Percentiles rank a stretch among this genome's conserved stretches.
Conservation (phyloP, 2,329 filamentous ascomycete genomes). For the Aspergillus aculeatus region DNA sequence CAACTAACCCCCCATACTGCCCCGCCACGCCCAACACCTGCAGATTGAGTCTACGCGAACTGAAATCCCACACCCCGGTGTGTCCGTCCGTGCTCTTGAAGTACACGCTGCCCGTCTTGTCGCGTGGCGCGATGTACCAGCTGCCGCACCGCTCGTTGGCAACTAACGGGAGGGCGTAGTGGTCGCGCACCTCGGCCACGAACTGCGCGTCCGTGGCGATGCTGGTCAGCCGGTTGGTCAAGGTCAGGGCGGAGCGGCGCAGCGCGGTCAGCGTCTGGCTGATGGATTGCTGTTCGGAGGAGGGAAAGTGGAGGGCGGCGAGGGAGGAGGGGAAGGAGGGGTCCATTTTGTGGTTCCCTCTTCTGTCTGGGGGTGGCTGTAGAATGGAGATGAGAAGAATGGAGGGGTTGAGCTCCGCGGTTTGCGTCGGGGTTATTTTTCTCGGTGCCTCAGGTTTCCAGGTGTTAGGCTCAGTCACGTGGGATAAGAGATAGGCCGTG, state of each 20-base stretch:
- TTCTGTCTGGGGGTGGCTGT: neutral
- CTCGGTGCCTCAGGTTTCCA: too few species aligned
- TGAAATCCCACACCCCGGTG: constrained; percentile 86
- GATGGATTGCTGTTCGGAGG: constrained; percentile 58
- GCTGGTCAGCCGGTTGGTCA: constrained; percentile 78
- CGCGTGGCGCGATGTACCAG: constrained; percentile 76
- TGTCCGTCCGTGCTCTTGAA: constrained; percentile 99
- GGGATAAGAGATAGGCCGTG: too few species aligned
- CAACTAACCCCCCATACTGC: constrained; percentile 61
- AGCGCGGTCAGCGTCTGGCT: constrained; percentile 69
- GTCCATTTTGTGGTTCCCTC: neutral
- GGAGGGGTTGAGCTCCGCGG: too few species aligned
- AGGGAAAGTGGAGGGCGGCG: constrained; percentile 54
- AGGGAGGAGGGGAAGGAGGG: constrained; percentile 34
- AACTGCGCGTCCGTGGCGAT: constrained; percentile 76
- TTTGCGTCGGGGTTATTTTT: too few species aligned
- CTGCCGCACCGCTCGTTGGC: constrained; percentile 95
- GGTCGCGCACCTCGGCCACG: constrained; percentile 57
- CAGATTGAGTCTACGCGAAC: constrained; percentile 77
- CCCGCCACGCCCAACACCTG: constrained; percentile 71
- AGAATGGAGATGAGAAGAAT: too few species aligned
- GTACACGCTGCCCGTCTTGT: constrained; percentile 74
- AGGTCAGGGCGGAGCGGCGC: constrained; percentile 72
- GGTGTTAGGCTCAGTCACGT: too few species aligned
- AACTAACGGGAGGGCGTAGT: constrained; percentile 65